Conservation (phyloP, 768 basidiomycete species). For the Mycena albidolilacea region DNA sequence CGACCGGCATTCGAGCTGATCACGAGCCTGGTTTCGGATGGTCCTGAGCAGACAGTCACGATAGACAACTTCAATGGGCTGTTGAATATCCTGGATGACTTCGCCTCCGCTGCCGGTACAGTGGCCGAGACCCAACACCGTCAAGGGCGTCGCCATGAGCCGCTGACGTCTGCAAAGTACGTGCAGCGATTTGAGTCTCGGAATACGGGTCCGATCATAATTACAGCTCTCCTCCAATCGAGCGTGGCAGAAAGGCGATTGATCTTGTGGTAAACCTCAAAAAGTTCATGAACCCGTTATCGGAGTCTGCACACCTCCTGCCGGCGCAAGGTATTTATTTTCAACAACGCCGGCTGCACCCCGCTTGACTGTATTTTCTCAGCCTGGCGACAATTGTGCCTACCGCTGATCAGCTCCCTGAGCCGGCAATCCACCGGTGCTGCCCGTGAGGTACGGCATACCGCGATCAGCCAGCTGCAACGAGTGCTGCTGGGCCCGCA, state of each 20-base stretch:
- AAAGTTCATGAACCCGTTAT: conserved; percentile 71
- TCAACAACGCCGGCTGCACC: not conserved
- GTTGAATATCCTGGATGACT: conserved; percentile 87
- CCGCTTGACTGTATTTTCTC: conserved; percentile 26
- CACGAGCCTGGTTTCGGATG: conserved; percentile 73
- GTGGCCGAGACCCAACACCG: conserved; percentile 72
- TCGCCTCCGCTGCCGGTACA: conserved; percentile 79
- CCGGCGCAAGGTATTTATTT: conserved; percentile 57
- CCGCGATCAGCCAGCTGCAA: conserved; percentile 85
- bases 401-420: conserved; percentile 82
- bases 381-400: conserved; percentile 85
- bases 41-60: conserved; percentile 72
- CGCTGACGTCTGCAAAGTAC: conserved; percentile 67
- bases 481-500: conserved; percentile 87
- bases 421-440: conserved; percentile 88
- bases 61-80: conserved; percentile 87
- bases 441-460: conserved; percentile 87
- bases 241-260: conserved; percentile 86
- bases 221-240: conserved; percentile 79
- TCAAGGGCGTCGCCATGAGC: conserved; percentile 65
- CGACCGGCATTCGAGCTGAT: conserved; percentile 88
- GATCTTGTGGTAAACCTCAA: conserved; percentile 86
- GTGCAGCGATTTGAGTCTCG: conserved; percentile 31
- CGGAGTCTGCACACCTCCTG: conserved; percentile 62
- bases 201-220: conserved; percentile 24